phyloP scores from a whole-genome alignment of 106 monocot genomes.

The Allium fistulosum region DNA sequence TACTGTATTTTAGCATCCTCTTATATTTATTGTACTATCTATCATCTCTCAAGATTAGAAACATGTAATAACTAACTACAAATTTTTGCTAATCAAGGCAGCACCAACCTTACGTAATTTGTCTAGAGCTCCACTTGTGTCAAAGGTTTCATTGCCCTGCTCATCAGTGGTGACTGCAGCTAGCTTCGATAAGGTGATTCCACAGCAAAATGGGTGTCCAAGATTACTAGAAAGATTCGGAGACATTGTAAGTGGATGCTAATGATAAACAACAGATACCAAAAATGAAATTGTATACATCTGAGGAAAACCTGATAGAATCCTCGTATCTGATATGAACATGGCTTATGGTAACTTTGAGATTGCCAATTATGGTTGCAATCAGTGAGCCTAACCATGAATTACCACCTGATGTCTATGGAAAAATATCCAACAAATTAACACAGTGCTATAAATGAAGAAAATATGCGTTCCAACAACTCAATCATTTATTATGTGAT shows the following conservation, averaged over 20 bases:
- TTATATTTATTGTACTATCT: too few relatives aligned
- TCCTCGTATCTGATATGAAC: conserved; percentile 99
- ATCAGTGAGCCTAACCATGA: conserved; percentile 81
- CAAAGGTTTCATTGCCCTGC: conserved; percentile 92
- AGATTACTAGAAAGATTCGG: conserved; percentile 48
- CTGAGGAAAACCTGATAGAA: conserved; percentile 50
- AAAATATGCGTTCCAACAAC: not conserved
- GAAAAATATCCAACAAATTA: not conserved
- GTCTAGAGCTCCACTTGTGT: conserved; percentile 94
- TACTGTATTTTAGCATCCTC: too few relatives aligned
- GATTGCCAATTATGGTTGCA: conserved; percentile 90
- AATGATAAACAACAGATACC: too few relatives aligned
- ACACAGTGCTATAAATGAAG: not conserved
- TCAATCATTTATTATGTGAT: not conserved
- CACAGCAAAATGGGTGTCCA: conserved; percentile 90
- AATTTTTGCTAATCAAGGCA: not conserved
- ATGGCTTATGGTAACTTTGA: conserved; percentile 94
- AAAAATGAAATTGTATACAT: too few relatives aligned
- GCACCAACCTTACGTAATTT: conserved; percentile 78
- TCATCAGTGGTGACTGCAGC: conserved; percentile 98
- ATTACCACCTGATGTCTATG: conserved; percentile 60
- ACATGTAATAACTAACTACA: too few relatives aligned
- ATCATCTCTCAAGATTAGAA: too few relatives aligned
- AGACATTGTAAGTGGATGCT: too few relatives aligned
- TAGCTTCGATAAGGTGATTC: conserved; percentile 85